These are phyloP conservation scores for Coelastrella sp. DNA, from an alignment of 139 green algal species.

Conservation along the genomic window DNA sequence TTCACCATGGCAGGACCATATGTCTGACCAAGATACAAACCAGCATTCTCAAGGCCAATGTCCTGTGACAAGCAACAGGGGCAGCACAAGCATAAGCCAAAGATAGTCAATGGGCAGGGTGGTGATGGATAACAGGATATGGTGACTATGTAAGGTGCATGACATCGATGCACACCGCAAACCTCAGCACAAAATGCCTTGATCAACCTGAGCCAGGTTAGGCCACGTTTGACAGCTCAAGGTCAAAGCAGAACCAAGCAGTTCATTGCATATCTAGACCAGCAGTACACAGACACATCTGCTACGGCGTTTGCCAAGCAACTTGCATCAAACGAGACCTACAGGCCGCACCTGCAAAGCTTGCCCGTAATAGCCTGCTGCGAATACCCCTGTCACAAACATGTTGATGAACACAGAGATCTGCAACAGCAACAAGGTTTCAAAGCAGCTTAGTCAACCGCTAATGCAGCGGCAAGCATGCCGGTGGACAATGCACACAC, in stretches of 20 bases:
- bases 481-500: no score
- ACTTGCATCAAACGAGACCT: no score
- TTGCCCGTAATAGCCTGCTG: conserved; percentile 67
- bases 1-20: conserved; percentile 64
- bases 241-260: no score
- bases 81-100: no score
- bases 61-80: conserved; percentile 48
- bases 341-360: neutral
- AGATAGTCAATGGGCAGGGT: no score
- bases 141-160: neutral
- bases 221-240: no score
- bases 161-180: neutral
- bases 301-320: no score
- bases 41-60: conserved; percentile 82
- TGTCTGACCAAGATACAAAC: conserved; percentile 58
- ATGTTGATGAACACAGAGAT: conserved; percentile 90
- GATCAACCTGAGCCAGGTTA: neutral
- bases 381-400: conserved; percentile 86
- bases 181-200: neutral
- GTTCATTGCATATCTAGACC: no score
- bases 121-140: neutral
- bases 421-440: conserved; percentile 54
- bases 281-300: no score
- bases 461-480: no score
- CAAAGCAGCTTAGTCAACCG: no score